Base-by-base conservation (phyloP, 345 rosid species). In the Reutealis trisperma region DNA sequence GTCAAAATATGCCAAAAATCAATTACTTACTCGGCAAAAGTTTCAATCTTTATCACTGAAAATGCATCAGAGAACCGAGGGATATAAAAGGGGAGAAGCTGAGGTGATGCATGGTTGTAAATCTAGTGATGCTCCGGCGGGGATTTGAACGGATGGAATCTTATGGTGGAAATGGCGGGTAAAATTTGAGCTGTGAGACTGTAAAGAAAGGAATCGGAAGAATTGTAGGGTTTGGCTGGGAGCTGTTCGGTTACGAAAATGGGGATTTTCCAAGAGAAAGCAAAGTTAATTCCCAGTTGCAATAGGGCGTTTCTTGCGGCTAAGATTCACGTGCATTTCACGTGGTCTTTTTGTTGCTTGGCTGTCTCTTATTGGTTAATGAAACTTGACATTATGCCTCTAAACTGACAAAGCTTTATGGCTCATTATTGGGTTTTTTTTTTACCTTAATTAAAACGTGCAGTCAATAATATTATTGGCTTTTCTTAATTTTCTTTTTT, bases 131-230 rank as follows among this genome's bases (percentile, higher is more conserved):
- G 73, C 37, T 27, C 42, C 73, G 37, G 64, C 10, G 57, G 27
- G 27, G 66, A 54, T 57, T 65, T 13, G 24, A 37, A 64, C 49
- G 71, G 73, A 47, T 5, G 68, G 41, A 51, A 71, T 66, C 22
- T 62, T 62, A 45, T 44, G 9, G n/a, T 6, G 27, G 22, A 75
- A 78, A 74, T 78, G 84, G 84, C 81, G 81, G 82, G 82, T 61
- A 54, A 63, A 65, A 1, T 66, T 18, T 22, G 25, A 41, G 12
- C 1, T 34, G 11, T 25, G 42, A 19, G 16, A 37, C 30, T 8
- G 61, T n/a, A 64, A 25, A 59, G 32, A n/a, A 44, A 78, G 42
- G 49, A 82, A 82, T 66, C 54, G 80, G 27, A 75, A 62, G 82
- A 75, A 82, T 57, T 75, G 85, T 54, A 83, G 77, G 72, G 78